Conservation (phyloP, 148 eudicot species). For the Silene latifolia region DNA sequence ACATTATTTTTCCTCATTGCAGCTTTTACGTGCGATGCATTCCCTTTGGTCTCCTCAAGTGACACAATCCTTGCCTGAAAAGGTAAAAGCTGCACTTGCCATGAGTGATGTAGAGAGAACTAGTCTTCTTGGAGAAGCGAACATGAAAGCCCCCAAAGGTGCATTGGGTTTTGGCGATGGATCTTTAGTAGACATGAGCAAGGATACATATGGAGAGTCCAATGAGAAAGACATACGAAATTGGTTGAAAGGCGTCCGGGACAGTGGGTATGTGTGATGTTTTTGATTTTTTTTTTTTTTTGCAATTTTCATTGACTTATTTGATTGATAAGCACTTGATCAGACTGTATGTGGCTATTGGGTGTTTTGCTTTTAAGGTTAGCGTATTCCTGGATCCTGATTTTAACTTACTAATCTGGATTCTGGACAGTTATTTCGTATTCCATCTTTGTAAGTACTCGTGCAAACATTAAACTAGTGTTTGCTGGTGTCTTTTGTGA, state of each 20-base stretch:
- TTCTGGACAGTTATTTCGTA: background rate
- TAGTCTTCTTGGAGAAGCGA: constrained; percentile 82
- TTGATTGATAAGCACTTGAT: background rate
- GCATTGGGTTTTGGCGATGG: constrained; percentile 63
- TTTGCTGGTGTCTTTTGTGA: background rate
- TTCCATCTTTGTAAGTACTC: background rate
- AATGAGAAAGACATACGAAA: constrained; percentile 79
- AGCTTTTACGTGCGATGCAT: constrained; percentile 94
- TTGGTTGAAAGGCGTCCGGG: constrained; percentile 93
- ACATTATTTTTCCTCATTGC: constrained; percentile 20
- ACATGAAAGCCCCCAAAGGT: constrained; percentile 59
- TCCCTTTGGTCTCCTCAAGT: constrained; percentile 94
- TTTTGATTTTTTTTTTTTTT: background rate
- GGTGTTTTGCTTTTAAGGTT: too few species aligned
- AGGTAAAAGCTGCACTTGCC: constrained; percentile 78
- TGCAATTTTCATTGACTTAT: background rate
- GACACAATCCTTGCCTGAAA: constrained; percentile 73
- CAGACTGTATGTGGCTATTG: background rate
- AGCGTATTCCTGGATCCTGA: too few species aligned
- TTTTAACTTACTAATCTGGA: too few species aligned
- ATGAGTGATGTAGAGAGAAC: constrained; percentile 78
- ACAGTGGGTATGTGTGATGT: constrained; percentile 74
- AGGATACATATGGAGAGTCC: constrained; percentile 65
- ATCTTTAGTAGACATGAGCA: constrained; percentile 56
- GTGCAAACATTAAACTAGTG: background rate